Evolutionary conservation across 1,284 basidiomycete species (phyloP), one percentile per base, ranked within the genome.

Genomic region (Farysia itapuensis): DNA sequence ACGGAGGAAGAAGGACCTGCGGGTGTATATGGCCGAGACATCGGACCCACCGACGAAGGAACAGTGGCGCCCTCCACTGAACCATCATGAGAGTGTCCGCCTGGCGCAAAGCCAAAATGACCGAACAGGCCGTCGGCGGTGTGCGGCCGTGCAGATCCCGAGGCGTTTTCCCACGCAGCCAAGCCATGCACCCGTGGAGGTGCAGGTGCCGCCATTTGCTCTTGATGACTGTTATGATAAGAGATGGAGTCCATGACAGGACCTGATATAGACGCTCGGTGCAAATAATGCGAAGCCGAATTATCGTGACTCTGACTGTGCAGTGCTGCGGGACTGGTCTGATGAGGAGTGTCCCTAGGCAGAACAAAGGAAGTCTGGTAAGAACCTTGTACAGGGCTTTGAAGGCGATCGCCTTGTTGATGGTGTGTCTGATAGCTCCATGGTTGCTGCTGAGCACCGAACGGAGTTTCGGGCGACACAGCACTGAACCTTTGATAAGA

Each of bases 51-150:
- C 22, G 39, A 26, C 21, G 35, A 34, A 42, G 31, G 20, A 12
- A 46, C 2, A 2, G 23, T 29, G n/a, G 50, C 43, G 18, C 25
- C 19, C 11, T 53, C 50, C 14, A 42, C 29, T 5, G 44, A 35
- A 14, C 41, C 15, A 11, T 46, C 46, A 16, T 54, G 50, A 14
- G 45, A 35, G n/a, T n/a, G n/a, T 21, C 39, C 39, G 28, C 41
- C 15, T 19, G 18, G 25, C 2, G 29, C 39, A 15, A 52, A 18
- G 19, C 49, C 49, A 16, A 63, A 63, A 4, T 63, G 59, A n/a
- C 57, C 67, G 29, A 70, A 72, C 51, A 72, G 40, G 25, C 67
- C 69, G 32, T 72, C 69, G 12, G 69, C 69, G 4, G 69, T 72
- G 53, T 72, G 69, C 2, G 69, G 69, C n/a, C 69, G 40, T 14